A percentile compares a stretch with the other conserved stretches of the same genome.
Evolutionary conservation across 768 basidiomycete species (phyloP).

Genomic region (Termitomyces sp.): DNA sequence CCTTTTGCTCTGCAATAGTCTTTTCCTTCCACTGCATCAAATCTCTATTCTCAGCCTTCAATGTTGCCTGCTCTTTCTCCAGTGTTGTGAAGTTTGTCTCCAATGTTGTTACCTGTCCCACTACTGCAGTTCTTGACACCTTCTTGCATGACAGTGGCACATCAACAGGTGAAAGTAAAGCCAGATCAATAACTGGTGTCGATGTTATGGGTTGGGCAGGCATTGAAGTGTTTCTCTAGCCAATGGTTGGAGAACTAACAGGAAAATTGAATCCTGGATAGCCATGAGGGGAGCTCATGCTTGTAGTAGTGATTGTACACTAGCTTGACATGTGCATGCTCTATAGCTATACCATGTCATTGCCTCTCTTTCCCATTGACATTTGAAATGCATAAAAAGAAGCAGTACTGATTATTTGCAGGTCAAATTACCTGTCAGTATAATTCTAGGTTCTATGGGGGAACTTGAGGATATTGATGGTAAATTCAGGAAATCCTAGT

Average conservation of each 20-base stretch:
- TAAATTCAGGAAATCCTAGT: too few species aligned
- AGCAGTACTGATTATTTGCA: too few species aligned
- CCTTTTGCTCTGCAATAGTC: background rate
- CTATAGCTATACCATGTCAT: background rate
- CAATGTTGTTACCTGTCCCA: background rate
- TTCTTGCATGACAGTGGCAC: background rate
- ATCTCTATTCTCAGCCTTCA: background rate
- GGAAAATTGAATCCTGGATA: background rate
- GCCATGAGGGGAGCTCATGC: background rate
- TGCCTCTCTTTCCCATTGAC: background rate
- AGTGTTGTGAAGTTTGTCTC: background rate
- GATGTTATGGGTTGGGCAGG: background rate
- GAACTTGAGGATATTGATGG: too few species aligned
- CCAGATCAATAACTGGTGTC: background rate
- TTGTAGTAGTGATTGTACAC: background rate
- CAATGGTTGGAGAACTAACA: background rate
- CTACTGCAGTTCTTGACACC: background rate
- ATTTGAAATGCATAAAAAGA: too few species aligned
- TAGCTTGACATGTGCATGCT: background rate
- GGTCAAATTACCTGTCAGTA: too few species aligned
- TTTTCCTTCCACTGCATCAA: background rate
- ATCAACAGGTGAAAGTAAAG: background rate
- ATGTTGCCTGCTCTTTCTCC: background rate
- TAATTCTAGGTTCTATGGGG: too few species aligned
- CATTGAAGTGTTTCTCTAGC: background rate